A percentile compares a stretch with the other conserved stretches of the same genome.
Conservation (phyloP, 306 rosid species). For the Gillenia trifoliata region DNA sequence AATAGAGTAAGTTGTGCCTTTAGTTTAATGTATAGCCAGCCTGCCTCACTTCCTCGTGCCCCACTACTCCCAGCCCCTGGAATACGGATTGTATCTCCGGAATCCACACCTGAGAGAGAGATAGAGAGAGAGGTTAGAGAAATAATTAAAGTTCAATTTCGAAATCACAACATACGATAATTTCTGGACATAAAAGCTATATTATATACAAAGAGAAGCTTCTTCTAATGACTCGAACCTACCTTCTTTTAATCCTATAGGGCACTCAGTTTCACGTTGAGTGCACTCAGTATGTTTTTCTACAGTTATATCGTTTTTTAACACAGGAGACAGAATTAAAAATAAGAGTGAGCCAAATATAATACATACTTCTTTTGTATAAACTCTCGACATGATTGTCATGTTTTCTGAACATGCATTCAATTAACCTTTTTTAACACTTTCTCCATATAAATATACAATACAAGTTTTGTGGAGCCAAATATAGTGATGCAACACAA, state of each 20-base stretch:
- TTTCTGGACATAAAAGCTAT: background rate
- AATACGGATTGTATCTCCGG: slow-evolving; percentile 90
- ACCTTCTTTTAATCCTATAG: background rate
- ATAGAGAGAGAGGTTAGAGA: background rate
- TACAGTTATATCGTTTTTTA: background rate
- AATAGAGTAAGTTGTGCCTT: slow-evolving; percentile 41
- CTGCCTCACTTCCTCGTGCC: slow-evolving; percentile 61
- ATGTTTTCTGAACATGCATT: background rate
- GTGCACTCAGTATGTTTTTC: background rate
- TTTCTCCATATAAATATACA: background rate
- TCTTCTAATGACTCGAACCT: background rate
- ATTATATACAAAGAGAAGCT: background rate
- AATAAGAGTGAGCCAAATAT: background rate
- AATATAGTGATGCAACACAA: background rate
- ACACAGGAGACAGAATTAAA: background rate
- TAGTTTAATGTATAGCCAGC: slow-evolving; percentile 71
- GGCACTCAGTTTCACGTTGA: background rate
- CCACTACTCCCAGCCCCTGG: slow-evolving; percentile 89
- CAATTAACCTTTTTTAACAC: background rate
- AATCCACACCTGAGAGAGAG: slow-evolving; percentile 63
- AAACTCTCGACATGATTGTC: background rate
- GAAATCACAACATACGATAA: background rate
- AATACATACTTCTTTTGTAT: background rate
- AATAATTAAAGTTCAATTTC: background rate
- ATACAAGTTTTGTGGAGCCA: background rate